Conservation (phyloP, 2,329 filamentous ascomycete species). For the Xylaria sp. region DNA sequence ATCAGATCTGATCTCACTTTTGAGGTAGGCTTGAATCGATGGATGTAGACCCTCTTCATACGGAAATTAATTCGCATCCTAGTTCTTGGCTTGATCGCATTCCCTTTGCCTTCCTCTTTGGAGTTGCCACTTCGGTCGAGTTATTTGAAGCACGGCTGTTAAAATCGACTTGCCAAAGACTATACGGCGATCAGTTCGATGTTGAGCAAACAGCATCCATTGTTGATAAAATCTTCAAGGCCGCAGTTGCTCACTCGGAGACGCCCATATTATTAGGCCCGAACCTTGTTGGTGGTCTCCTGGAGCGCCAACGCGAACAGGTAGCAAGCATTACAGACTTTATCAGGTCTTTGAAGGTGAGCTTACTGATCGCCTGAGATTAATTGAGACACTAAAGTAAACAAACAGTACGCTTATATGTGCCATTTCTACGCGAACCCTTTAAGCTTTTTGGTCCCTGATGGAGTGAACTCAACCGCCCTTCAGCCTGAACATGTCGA, state of each 20-base stretch:
- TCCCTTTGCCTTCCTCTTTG: constrained; percentile 80
- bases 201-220: constrained; percentile 78
- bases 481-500: constrained; percentile 72
- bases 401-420: constrained; percentile 82
- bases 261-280: constrained; percentile 72
- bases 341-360: constrained; percentile 74
- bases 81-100: constrained; percentile 78
- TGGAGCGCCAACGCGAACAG: constrained; percentile 80
- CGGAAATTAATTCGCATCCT: constrained; percentile 12
- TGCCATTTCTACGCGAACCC: constrained; percentile 86
- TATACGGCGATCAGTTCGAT: constrained; percentile 80
- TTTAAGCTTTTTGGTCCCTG: constrained; percentile 70
- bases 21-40: constrained; percentile 66
- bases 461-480: constrained; percentile 47
- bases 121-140: constrained; percentile 83
- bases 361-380: not conserved
- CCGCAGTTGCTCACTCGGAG: constrained; percentile 68
- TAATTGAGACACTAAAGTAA: constrained; percentile 33
- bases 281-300: constrained; percentile 68
- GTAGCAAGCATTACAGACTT: constrained; percentile 80
- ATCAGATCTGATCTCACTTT: constrained; percentile 74
- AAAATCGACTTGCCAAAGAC: constrained; percentile 72
- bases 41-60: constrained; percentile 40
- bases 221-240: constrained; percentile 77
- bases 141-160: constrained; percentile 80